Evolutionary conservation across 1,284 basidiomycete species (phyloP).

Genomic region (Ustilago xerochloae): DNA sequence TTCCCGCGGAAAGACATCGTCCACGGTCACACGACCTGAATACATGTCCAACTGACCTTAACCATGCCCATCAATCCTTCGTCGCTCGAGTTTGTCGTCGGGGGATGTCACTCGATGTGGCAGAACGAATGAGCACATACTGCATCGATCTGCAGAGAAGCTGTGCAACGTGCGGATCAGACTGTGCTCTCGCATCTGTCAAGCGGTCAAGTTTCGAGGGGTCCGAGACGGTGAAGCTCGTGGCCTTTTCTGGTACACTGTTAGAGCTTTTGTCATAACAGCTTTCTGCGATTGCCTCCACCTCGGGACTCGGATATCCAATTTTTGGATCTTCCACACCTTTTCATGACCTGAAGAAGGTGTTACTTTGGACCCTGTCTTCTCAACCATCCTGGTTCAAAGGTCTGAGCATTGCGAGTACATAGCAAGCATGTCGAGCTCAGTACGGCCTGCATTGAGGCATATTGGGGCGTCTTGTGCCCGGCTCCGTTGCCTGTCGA

Average conservation of each 20-base stretch:
- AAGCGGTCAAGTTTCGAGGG: conserved; percentile 2
- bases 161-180: background rate
- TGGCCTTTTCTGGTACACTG: background rate
- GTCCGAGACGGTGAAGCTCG: background rate
- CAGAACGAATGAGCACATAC: background rate
- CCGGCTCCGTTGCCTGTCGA: background rate
- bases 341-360: background rate
- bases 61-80: too few relatives aligned
- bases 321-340: background rate
- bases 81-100: too few relatives aligned
- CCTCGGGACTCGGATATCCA: conserved; percentile 23
- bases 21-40: background rate
- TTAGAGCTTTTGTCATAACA: background rate
- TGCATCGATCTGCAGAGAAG: background rate
- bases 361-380: background rate
- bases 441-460: background rate
- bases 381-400: too few relatives aligned
- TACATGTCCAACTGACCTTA: background rate
- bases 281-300: conserved; percentile 1
- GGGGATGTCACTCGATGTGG: too few relatives aligned
- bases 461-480: background rate
- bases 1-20: background rate
- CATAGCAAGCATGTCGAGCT: background rate
- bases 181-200: background rate
- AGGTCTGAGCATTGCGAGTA: too few relatives aligned